Evolutionary conservation across 306 rosid species (phyloP), one percentile per base, ranked within the genome.

Genomic region (Delonix regia): DNA sequence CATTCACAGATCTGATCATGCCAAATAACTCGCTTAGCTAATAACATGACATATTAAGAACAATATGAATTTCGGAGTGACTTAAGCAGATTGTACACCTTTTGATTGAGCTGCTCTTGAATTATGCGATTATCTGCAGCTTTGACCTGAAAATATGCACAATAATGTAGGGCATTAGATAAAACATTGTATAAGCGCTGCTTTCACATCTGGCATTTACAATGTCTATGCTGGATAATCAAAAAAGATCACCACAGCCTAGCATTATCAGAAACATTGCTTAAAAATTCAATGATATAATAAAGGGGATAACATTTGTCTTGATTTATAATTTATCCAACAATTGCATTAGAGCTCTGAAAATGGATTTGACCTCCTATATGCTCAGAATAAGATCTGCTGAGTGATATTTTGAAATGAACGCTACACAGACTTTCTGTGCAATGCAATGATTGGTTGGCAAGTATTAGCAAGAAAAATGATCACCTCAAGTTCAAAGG

Each of bases 401-500:
- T 42, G 28, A 22, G 39, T 62, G 25, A 42, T 69, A 53, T 39
- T 56, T 62, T 77, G 85, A 73, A 52, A 52, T 73, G 76, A 39
- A 55, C 22, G 67, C 69, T 59, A 80, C 60, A 71, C 18, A 59
- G 42, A 38, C 81, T 73, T 59, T 30, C 74, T 61, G 78, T 73
- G 68, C 65, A 55, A 61, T 53, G 78, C 53, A 74, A 74, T 51
- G 38, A 69, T 69, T 60, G 44, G 64, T 19, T 52, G 60, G 76
- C 57, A 79, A 66, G 55, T 18, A 62, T 61, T 27, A 81, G 67
- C 66, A 69, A 80, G 38, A 59, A 83, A 62, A 60, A 83, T 27
- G 44, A 71, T 91, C 80, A 95, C 99, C 99, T 95, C 99, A 45
- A 92, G 98, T 77, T 95, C 99, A 65, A 95, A 95, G 70, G 99